Evolutionary conservation across 257 asterid species (phyloP), one percentile per base, ranked within the genome.

Genomic region (Cruciata laevipes): DNA sequence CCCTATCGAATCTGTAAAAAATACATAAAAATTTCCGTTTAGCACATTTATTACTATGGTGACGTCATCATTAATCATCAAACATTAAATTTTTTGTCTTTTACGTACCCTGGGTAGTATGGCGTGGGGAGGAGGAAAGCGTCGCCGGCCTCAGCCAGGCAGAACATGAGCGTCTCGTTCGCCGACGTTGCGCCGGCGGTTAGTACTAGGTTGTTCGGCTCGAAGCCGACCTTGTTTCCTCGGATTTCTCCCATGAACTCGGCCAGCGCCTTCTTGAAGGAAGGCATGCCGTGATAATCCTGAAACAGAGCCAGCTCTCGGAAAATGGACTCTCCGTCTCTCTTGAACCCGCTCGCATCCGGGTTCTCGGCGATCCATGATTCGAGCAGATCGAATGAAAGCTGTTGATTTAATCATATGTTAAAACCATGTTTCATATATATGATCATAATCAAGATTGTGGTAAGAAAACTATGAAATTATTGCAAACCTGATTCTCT

Each of bases 181-280:
- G 96, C 95, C 1, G 92, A 82, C 30, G 96, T 89, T 64, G 96
- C 87, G 25, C 95, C 95, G 13, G 95, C 96, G 2, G 89, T 83
- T 60, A 89, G 82, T 18, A 89, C 93, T 0, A 89, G 76, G 27
- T 87, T 87, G 61, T 73, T 75, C 0, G 92, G 67, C 18, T 85
- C 79, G 47, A 89, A 83, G 66, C 31, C 70, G 63, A 83, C 90
- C 67, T 76, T 89, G 80, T 82, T 89, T 31, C 92, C 89, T 61
- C 96, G 77, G 47, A 89, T 83, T 72, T 87, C 87, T 33, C 81
- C 76, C 96, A 87, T 85, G 79, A 87, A 89, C 52, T 81, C 71
- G 8, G 71, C 86, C 69, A 89, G 17, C 27, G 91, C 86, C 21
- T 72, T 73, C 60, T 80, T 77, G 73, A 74, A 80, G 62, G 79